A percentile compares a stretch with the other conserved stretches of the same genome.
phyloP scores from a whole-genome alignment of 1,139 yeast species.

The Taphrina flavorubra region DNA sequence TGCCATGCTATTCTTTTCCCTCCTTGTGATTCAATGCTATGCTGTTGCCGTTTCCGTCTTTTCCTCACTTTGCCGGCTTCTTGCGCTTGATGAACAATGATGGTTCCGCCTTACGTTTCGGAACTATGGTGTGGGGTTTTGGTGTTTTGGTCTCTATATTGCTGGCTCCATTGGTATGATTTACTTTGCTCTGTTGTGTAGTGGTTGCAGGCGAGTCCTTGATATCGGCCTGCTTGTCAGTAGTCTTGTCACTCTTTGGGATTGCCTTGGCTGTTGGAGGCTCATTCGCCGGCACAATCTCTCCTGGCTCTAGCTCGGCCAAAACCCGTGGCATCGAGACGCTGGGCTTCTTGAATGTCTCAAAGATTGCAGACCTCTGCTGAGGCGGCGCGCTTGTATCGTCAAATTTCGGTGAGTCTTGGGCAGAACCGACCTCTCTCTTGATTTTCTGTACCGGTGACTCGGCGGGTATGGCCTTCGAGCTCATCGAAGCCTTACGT shows the following conservation, averaged over 20 bases:
- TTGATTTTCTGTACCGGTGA: conserved; percentile 14
- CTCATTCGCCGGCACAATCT: neutral
- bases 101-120: conserved; percentile 19
- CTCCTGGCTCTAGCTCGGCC: neutral
- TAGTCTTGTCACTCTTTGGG: neutral
- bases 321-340: neutral
- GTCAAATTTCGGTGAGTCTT: neutral
- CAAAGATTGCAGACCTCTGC: conserved; percentile 14
- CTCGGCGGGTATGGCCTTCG: neutral
- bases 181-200: neutral
- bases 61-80: neutral
- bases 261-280: neutral
- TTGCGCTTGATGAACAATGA: conserved; percentile 39
- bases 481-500: neutral
- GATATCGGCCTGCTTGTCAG: neutral
- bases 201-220: neutral
- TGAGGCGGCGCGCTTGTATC: conserved; percentile 14
- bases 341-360: conserved; percentile 15
- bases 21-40: neutral
- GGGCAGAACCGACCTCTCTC: neutral
- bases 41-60: neutral
- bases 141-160: neutral
- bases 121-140: neutral
- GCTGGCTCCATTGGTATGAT: neutral
- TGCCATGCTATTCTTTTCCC: conserved; percentile 3